A percentile compares a stretch with the other conserved stretches of the same genome.
Evolutionary conservation across 2,329 filamentous ascomycete genomes (phyloP).

Genomic region (Sporothrix brasiliensis): DNA sequence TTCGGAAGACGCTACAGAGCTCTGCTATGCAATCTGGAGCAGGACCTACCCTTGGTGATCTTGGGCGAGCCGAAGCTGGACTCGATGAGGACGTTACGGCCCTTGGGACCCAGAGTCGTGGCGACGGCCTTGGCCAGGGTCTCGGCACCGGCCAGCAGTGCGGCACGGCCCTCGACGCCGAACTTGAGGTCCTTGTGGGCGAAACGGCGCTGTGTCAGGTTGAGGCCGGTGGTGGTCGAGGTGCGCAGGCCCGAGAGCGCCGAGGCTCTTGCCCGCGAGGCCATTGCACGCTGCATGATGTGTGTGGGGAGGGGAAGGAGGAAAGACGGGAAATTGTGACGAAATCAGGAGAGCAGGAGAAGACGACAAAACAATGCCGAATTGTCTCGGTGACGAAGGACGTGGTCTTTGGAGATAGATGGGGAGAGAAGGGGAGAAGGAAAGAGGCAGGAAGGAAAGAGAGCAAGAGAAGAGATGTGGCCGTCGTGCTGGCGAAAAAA

Average conservation of each 20-base stretch:
- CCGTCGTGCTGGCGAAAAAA: constrained; percentile 22
- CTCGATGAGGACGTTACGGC: constrained; percentile 97
- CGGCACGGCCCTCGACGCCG: constrained; percentile 87
- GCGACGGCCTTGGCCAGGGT: constrained; percentile 95
- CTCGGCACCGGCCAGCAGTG: constrained; percentile 91
- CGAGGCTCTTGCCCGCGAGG: constrained; percentile 77
- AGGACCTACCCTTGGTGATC: constrained; percentile 89
- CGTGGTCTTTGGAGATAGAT: constrained; percentile 22
- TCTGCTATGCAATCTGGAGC: background rate
- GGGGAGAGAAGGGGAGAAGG: background rate
- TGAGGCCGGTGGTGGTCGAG: constrained; percentile 57
- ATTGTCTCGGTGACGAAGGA: constrained; percentile 1
- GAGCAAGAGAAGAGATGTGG: constrained; percentile 7
- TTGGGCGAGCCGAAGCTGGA: constrained; percentile 98
- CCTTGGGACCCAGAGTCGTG: constrained; percentile 95
- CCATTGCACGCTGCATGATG: constrained; percentile 91
- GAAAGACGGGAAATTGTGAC: background rate
- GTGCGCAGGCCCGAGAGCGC: constrained; percentile 73
- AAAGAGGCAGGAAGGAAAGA: constrained; percentile 6
- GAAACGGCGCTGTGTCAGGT: constrained; percentile 85
- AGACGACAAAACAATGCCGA: constrained; percentile 3
- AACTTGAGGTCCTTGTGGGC: constrained; percentile 99
- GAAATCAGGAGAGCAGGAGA: background rate
- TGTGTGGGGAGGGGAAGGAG: constrained; percentile 37
- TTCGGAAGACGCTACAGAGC: background rate